A percentile compares a stretch with the other conserved stretches of the same genome.
These are phyloP conservation scores for Oryza punctata DNA, from an alignment of 176 grass and related monocot genomes.

Conservation along the genomic window DNA sequence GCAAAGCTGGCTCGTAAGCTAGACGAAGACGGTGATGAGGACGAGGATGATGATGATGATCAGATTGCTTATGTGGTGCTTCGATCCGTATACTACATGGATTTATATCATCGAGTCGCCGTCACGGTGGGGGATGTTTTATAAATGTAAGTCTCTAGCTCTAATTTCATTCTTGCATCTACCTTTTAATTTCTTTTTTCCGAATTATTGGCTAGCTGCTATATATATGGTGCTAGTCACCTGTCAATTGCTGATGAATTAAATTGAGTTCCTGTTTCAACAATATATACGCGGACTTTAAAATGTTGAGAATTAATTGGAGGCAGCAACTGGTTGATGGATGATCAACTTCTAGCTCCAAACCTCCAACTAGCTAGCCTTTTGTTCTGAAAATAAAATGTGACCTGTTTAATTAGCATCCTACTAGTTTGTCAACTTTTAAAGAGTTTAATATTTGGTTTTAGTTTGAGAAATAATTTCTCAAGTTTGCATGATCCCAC, in stretches of 20 bases:
- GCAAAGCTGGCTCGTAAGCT: not conserved
- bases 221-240: not conserved
- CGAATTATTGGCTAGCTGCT: not conserved
- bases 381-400: too few species aligned
- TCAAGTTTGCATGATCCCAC: not conserved
- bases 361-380: not conserved
- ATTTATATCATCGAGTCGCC: not conserved
- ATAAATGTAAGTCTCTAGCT: not conserved
- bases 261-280: constrained; percentile 4
- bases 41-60: not conserved
- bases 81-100: not conserved
- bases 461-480: not conserved
- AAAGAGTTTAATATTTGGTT: not conserved
- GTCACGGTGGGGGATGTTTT: not conserved
- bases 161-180: not conserved
- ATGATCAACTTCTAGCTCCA: not conserved
- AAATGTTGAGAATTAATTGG: not conserved
- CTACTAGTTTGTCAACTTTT: too few species aligned
- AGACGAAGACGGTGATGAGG: not conserved
- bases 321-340: not conserved
- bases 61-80: not conserved
- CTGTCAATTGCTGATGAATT: not conserved
- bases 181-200: not conserved
- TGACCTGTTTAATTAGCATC: too few species aligned
- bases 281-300: too few species aligned